A percentile compares a stretch with the other conserved stretches of the same genome.
These are phyloP conservation scores for Acarospora socialis DNA, from an alignment of 2,329 filamentous ascomycete species.

Conservation along the genomic window DNA sequence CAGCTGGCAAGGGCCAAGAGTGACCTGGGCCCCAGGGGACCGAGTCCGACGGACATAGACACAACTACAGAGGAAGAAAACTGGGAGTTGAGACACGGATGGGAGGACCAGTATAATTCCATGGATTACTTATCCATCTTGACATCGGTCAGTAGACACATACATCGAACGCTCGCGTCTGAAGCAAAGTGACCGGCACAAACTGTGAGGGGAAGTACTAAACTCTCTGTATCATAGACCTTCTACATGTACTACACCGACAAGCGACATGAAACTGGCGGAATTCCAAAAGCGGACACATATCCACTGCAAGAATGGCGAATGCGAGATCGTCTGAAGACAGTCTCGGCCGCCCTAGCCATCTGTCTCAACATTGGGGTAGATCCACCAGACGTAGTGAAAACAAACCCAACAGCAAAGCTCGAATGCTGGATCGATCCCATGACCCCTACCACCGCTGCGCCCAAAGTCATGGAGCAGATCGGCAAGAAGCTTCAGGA, in stretches of 20 bases:
- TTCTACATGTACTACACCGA: constrained; percentile 99
- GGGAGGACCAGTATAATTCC: constrained; percentile 82
- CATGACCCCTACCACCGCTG: constrained; percentile 57
- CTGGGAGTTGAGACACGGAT: constrained; percentile 62
- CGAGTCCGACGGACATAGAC: constrained; percentile 19
- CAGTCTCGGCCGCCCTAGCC: constrained; percentile 83
- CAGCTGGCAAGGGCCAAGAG: constrained; percentile 36
- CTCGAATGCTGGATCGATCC: constrained; percentile 97
- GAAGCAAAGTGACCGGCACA: constrained; percentile 11
- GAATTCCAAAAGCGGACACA: constrained; percentile 54
- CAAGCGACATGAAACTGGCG: constrained; percentile 90
- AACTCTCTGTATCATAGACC: constrained; percentile 50
- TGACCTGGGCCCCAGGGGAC: constrained; percentile 34
- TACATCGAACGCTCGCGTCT: background rate
- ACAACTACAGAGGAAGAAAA: constrained; percentile 34
- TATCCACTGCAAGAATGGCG: constrained; percentile 78
- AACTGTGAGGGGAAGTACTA: constrained; percentile 12
- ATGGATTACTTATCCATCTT: constrained; percentile 77
- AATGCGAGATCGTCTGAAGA: constrained; percentile 92
- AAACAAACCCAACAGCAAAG: constrained; percentile 84
- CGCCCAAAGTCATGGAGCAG: constrained; percentile 72
- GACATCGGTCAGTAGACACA: constrained; percentile 50
- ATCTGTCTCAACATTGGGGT: constrained; percentile 96
- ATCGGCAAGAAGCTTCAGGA: constrained; percentile 93
- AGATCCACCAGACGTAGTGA: constrained; percentile 91